Evolutionary conservation across 176 grass and related monocot species (phyloP), one percentile per base, ranked within the genome.

Genomic region (Ampelocalamus luodianensis): DNA sequence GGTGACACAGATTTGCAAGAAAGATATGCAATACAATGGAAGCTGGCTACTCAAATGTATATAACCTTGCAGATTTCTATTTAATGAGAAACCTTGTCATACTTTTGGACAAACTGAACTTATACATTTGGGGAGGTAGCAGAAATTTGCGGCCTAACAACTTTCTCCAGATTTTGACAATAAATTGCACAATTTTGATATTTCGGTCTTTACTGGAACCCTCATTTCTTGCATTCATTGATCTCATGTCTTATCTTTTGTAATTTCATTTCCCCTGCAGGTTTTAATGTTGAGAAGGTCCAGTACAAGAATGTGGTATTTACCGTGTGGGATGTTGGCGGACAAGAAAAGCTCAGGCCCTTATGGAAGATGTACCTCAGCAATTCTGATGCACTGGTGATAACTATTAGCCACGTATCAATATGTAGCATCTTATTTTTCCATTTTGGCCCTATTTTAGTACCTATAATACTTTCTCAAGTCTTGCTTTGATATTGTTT

Each of bases 231-330:
- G 36, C 8, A 40, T 68, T 79, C 16, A 17, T 87, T 76, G 27
- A 5, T 82, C 62, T 56, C 8, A 46, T 74, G 37, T 17, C 20
- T 72, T 72, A 64, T 63, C 5, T 56, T 15, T 24, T 5, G 5
- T 72, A 83, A 60, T 71, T 22, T 15, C 23, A 80, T 68, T n/a
- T 42, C 34, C 27, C 50, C 45, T 91, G 56, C 71, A 94, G 95
- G 95, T 73, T 97, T 97, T 81, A 97, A 97, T 13, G 95, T 97
- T 13, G 92, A 97, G 88, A 97, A 97, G 70, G 92, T 97, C 81
- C 95, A 97, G 60, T 97, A 97, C 71, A 94, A 97, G 79, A 97
- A 97, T 88, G 92, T 97, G 15, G 88, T 76, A 32, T 97, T 97
- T 85, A 97, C 95, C 13, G 92, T 94, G 79, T 94, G 95, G 95